Base-by-base conservation (phyloP, 2,329 filamentous ascomycete genomes). In the Verticillium alfalfae region DNA sequence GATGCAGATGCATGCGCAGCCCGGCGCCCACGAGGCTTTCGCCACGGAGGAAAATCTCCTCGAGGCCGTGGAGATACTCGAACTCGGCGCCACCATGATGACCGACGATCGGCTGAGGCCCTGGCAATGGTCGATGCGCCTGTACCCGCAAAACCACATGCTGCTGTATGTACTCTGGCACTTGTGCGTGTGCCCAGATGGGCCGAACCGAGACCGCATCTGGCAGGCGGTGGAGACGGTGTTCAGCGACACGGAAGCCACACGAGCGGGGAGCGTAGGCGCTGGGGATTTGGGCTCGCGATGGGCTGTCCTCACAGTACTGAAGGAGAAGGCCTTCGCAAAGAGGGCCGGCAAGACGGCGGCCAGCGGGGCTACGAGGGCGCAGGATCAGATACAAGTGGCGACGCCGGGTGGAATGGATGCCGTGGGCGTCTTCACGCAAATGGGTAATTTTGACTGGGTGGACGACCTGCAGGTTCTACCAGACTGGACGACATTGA, bases 111-210 rank as follows among this genome's bases (percentile, higher is more conserved):
- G 79, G 36, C 67, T 80, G 10, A 64, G 67, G 3, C 69, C 72
- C 2, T 78, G 69, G 52, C 68, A 70, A 34, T 81, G 78, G 78
- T 63, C 73, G 1, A 68, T 69, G 38, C 69, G 72, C n/a, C 72
- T 73, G 0, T 79, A 73, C 41, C 75, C 76, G 0, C 78, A 79
- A 65, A 79, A 76, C 22, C 75, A 80, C 59, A 70, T 77, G 37
- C 68, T 79, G 22, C 74, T 79, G 2, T 80, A 79, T 61, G 67
- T 78, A 0, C 67, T 81, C 2, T 79, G 79, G 71, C 72, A 79
- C 61, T 62, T 80, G 1, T 78, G 77, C 61, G 70, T 80, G 4
- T 70, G 67, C 58, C 78, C 78, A 0, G 63, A 64, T 0, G 75
- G 72, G 0, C 65, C 66, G 0, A 67, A 67, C 22, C 68, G 68